Percentiles rank a stretch among this genome's conserved stretches.
These are phyloP conservation scores for Onygena corvina DNA, from an alignment of 2,329 filamentous ascomycete genomes.

Conservation along the genomic window DNA sequence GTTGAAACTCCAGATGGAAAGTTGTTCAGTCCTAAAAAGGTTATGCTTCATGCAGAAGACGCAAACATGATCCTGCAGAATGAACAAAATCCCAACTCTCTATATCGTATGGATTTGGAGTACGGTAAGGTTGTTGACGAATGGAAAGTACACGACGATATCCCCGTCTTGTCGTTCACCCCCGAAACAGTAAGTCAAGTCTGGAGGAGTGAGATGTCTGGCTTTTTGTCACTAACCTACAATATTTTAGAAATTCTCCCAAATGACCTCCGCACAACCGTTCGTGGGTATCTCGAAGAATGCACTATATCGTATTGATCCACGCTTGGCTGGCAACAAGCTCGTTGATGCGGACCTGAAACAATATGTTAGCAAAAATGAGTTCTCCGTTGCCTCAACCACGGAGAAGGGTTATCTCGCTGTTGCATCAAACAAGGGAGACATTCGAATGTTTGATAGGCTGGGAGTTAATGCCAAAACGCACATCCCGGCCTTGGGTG, in stretches of 20 bases:
- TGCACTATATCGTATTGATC: conserved; percentile 85
- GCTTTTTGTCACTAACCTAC: conserved; percentile 21
- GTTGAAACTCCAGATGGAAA: conserved; percentile 79
- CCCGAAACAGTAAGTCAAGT: conserved; percentile 59
- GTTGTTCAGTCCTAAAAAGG: conserved; percentile 86
- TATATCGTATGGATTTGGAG: conserved; percentile 96
- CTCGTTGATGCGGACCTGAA: conserved; percentile 87
- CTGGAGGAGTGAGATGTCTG: not conserved
- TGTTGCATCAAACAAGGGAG: conserved; percentile 93
- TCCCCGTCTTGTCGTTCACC: conserved; percentile 79
- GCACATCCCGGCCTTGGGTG: conserved; percentile 85
- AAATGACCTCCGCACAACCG: conserved; percentile 90
- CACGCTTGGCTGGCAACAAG: conserved; percentile 79
- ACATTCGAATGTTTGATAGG: conserved; percentile 91
- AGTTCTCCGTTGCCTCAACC: conserved; percentile 86
- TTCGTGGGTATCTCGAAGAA: conserved; percentile 91
- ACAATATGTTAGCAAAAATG: conserved; percentile 93
- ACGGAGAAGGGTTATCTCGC: conserved; percentile 96
- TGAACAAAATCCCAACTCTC: conserved; percentile 65
- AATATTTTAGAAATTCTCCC: conserved; percentile 66
- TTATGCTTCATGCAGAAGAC: conserved; percentile 90
- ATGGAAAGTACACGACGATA: conserved; percentile 96
- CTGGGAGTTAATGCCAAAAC: conserved; percentile 97
- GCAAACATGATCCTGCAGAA: conserved; percentile 83
- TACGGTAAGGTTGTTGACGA: conserved; percentile 97